Evolutionary conservation across 306 rosid species (phyloP).

Genomic region (Medicago ruthenica): DNA sequence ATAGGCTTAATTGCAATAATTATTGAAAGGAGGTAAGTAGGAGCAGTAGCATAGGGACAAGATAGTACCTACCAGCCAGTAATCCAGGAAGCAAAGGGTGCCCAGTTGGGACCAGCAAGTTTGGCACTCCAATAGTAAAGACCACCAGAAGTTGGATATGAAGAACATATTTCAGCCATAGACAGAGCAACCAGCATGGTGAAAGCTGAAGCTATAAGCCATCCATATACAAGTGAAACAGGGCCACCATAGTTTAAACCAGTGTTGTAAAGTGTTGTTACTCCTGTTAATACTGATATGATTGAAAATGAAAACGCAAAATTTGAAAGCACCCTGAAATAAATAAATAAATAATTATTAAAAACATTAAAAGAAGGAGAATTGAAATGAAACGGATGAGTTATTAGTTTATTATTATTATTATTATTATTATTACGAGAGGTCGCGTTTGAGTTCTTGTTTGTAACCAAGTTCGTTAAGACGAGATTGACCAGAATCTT

Average conservation of each 20-base stretch:
- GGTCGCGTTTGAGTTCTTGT: constrained; percentile 98
- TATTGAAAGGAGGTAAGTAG: neutral
- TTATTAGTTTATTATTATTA: no score
- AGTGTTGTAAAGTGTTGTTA: constrained; percentile 88
- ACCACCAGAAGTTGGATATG: constrained; percentile 97
- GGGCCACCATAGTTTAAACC: constrained; percentile 91
- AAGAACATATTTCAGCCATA: constrained; percentile 96
- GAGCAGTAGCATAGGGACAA: neutral
- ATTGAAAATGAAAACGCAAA: constrained; percentile 94
- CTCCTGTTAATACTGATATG: constrained; percentile 88
- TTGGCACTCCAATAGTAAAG: constrained; percentile 98
- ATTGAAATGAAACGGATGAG: neutral
- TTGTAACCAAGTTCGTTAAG: constrained; percentile 93
- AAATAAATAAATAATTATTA: neutral
- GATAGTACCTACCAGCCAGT: constrained; percentile 81
- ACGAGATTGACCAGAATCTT: constrained; percentile 87
- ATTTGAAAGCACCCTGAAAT: constrained; percentile 79
- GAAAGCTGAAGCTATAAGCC: constrained; percentile 76
- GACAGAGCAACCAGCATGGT: constrained; percentile 89
- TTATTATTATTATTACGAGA: constrained; percentile 60
- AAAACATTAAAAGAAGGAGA: neutral
- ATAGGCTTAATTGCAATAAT: neutral
- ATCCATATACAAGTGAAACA: constrained; percentile 81
- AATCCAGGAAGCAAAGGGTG: constrained; percentile 96
- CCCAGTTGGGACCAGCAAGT: constrained; percentile 95